Evolutionary conservation across 441 rosid species (phyloP), one percentile per base, ranked within the genome.

Genomic region (Isatis lusitanica): DNA sequence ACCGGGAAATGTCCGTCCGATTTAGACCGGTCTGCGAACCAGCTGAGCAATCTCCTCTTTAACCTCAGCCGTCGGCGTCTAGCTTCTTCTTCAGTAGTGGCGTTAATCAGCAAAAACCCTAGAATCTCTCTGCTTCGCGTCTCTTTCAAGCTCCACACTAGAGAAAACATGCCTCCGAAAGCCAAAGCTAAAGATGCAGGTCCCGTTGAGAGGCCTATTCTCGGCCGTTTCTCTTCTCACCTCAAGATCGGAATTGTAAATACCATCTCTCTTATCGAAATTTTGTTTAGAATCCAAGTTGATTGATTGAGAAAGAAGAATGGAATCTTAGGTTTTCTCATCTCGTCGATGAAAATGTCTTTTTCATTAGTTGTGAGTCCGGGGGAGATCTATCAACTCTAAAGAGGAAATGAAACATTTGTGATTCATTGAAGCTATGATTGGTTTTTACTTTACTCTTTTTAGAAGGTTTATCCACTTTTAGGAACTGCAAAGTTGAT

Each of bases 211-310:
- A 84, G 97, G 36, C 95, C 99, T n/a, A 90, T 91, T 51, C 97
- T 95, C 13, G 99, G 99, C 63, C 88, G 99, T 65, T 95, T 95
- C 88, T 93, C 99, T 24, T 95, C 99, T 76, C 99, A 95, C 73
- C 98, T 95, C 85, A 95, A 95, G 87, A 95, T 95, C 76, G 99
- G 98, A 79, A 95, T 95, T 53, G 99, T 95, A 87, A 50, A 59
- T 55, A 1, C 12, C 58, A 48, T 66, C 24, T 39, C 68, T 55
- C 53, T 17, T 61, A 2, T 64, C 47, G 1, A 0, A 5, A 43
- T 42, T 61, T 31, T 36, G 28, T 15, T 26, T 31, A 3, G 21
- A 24, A 21, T 33, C 55, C 53, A 61, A 62, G 17, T 76, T 70
- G 24, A 55, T 57, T 50, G 7, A 51, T 60, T 33, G 11, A 1